Conservation (phyloP, 495 filamentous ascomycete genomes). For the Penicillium samsonianum region DNA sequence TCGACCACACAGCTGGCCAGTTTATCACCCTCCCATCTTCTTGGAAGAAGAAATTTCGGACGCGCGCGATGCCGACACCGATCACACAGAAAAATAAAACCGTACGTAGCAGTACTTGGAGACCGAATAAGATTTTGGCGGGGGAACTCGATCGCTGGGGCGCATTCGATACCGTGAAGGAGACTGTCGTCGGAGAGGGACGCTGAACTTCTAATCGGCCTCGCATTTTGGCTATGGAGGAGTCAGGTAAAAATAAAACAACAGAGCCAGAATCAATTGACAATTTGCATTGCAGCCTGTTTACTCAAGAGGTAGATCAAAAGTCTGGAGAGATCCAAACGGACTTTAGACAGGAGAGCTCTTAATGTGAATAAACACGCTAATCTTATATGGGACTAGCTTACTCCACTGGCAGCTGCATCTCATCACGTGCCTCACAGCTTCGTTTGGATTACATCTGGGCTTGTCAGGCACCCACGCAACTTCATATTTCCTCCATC, state of each 20-base stretch:
- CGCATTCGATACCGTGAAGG: slow-evolving; percentile 80
- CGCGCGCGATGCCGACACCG: slow-evolving; percentile 42
- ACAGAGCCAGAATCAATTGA: neutral
- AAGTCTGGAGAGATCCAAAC: neutral
- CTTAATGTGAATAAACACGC: slow-evolving; percentile 13
- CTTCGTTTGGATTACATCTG: slow-evolving; percentile 22
- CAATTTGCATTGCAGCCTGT: neutral
- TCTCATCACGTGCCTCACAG: slow-evolving; percentile 31
- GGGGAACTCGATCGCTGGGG: slow-evolving; percentile 56
- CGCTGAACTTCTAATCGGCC: slow-evolving; percentile 64
- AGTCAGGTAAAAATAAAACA: neutral
- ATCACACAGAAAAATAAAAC: slow-evolving; percentile 44
- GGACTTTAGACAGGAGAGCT: slow-evolving; percentile 14
- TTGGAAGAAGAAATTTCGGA: slow-evolving; percentile 30
- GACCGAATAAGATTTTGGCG: slow-evolving; percentile 53
- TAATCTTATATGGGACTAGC: slow-evolving; percentile 26
- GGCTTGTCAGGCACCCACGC: slow-evolving; percentile 22
- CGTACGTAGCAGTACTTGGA: slow-evolving; percentile 52
- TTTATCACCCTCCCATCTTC: slow-evolving; percentile 26
- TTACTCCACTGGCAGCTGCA: slow-evolving; percentile 8
- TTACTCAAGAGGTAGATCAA: neutral
- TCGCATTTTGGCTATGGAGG: slow-evolving; percentile 33
- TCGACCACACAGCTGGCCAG: slow-evolving; percentile 40
- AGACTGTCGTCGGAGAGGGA: slow-evolving; percentile 82
- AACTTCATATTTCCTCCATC: slow-evolving; percentile 16